Conservation (phyloP, 306 rosid species). For the Luffa acutangula region DNA sequence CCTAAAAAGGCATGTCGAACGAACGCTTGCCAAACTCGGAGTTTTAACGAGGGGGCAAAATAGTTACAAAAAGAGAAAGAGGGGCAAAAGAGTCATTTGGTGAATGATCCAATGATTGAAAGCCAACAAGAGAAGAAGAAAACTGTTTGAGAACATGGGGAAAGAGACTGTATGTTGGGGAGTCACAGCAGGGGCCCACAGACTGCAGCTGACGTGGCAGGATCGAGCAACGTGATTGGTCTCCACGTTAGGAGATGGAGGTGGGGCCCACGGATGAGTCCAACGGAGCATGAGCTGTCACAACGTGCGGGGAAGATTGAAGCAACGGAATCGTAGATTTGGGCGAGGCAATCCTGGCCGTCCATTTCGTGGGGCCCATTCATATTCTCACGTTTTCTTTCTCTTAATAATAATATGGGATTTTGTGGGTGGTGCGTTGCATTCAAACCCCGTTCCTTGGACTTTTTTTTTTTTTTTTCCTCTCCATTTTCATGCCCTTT, state of each 20-base stretch:
- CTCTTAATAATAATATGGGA: slow-evolving; percentile 20
- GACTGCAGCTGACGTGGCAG: slow-evolving; percentile 33
- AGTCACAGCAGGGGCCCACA: slow-evolving; percentile 13
- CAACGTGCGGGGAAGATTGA: slow-evolving; percentile 28
- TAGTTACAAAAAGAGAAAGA: background rate
- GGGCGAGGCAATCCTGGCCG: slow-evolving; percentile 12
- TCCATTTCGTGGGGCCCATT: slow-evolving; percentile 2
- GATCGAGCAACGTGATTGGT: slow-evolving; percentile 53
- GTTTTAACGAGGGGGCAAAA: background rate
- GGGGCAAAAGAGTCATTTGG: slow-evolving; percentile 31
- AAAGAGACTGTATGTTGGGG: slow-evolving; percentile 11
- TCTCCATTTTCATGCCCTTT: background rate
- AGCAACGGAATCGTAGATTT: slow-evolving; percentile 9
- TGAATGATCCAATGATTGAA: slow-evolving; percentile 30
- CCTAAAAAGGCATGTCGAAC: too few relatives aligned
- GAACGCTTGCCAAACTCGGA: too few relatives aligned
- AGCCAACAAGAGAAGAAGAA: slow-evolving; percentile 9
- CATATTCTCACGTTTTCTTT: slow-evolving; percentile 22
- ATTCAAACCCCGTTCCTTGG: slow-evolving; percentile 21
- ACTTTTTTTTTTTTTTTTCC: too few relatives aligned
- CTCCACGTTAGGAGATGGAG: slow-evolving; percentile 31
- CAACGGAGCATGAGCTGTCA: slow-evolving; percentile 67
- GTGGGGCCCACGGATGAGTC: slow-evolving; percentile 28
- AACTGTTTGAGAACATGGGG: slow-evolving; percentile 37
- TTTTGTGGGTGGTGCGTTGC: slow-evolving; percentile 40